Percentiles rank a stretch among this genome's conserved stretches.
These are phyloP conservation scores for Saccharomycopsis javanensis DNA, from an alignment of 805 yeast species.

Conservation along the genomic window DNA sequence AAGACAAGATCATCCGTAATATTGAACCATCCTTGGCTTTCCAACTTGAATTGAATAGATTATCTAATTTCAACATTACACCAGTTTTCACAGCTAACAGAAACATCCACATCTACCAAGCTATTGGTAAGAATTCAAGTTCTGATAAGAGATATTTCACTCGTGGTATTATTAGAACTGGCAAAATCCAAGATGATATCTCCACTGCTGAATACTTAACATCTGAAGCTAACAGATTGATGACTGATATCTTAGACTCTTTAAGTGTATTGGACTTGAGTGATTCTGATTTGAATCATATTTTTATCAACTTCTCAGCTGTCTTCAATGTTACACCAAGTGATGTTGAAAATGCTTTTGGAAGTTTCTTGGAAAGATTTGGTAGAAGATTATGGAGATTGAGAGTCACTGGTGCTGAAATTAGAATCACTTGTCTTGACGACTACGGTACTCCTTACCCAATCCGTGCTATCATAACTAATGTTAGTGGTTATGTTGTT, in stretches of 20 bases:
- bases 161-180: slow-evolving; percentile 95
- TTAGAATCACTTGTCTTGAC: slow-evolving; percentile 90
- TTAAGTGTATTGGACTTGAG: slow-evolving; percentile 89
- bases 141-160: slow-evolving; percentile 94
- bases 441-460: slow-evolving; percentile 86
- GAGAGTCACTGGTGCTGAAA: slow-evolving; percentile 95
- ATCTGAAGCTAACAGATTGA: slow-evolving; percentile 91
- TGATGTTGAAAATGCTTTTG: slow-evolving; percentile 96
- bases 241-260: slow-evolving; percentile 92
- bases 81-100: slow-evolving; percentile 95
- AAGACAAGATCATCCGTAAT: slow-evolving; percentile 92
- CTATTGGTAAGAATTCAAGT: slow-evolving; percentile 86
- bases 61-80: slow-evolving; percentile 89
- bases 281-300: slow-evolving; percentile 93
- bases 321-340: slow-evolving; percentile 89
- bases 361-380: slow-evolving; percentile 93
- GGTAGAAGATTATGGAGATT: slow-evolving; percentile 96
- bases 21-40: slow-evolving; percentile 97
- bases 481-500: slow-evolving; percentile 95
- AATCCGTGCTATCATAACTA: slow-evolving; percentile 90
- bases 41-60: slow-evolving; percentile 90
- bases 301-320: slow-evolving; percentile 93
- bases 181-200: slow-evolving; percentile 86
- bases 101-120: slow-evolving; percentile 95
- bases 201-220: slow-evolving; percentile 89